These are phyloP conservation scores for Tetracentron sinense DNA, from an alignment of 164 flowering plant genomes.

Conservation along the genomic window DNA sequence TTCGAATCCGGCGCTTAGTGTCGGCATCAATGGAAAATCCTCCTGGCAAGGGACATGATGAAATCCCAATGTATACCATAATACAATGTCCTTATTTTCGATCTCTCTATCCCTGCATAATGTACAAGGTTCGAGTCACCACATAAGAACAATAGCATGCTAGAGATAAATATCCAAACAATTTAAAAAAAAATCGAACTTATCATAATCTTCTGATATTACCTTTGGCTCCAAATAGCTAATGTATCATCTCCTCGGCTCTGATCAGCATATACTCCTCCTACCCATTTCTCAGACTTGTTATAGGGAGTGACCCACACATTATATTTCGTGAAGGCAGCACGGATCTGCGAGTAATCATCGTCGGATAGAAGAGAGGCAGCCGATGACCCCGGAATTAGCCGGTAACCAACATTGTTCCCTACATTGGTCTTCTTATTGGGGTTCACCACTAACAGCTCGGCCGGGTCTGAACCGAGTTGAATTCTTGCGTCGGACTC, in stretches of 20 bases:
- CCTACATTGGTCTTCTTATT: slow-evolving; percentile 56
- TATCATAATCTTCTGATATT: no score
- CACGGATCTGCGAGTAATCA: slow-evolving; percentile 66
- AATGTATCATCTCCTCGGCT: slow-evolving; percentile 64
- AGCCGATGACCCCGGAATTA: slow-evolving; percentile 39
- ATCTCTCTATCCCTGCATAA: slow-evolving; percentile 52
- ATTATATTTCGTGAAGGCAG: slow-evolving; percentile 55
- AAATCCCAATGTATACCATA: slow-evolving; percentile 69
- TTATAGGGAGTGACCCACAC: slow-evolving; percentile 66
- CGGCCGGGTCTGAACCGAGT: slow-evolving; percentile 41
- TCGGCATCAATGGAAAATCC: slow-evolving; percentile 69
- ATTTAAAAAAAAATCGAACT: no score
- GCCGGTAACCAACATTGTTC: slow-evolving; percentile 53
- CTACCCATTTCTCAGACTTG: slow-evolving; percentile 69
- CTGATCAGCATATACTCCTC: slow-evolving; percentile 53
- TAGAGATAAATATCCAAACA: background rate
- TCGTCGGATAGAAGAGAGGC: slow-evolving; percentile 48
- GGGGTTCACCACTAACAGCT: slow-evolving; percentile 47
- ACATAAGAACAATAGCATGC: background rate
- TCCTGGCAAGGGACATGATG: slow-evolving; percentile 72
- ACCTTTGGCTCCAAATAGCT: slow-evolving; percentile 60
- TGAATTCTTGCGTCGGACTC: slow-evolving; percentile 47
- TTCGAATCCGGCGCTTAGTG: slow-evolving; percentile 51
- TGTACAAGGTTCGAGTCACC: background rate
- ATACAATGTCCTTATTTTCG: slow-evolving; percentile 57